phyloP scores from a whole-genome alignment of 2,329 filamentous ascomycete species.

The Aspergillus floridensis region DNA sequence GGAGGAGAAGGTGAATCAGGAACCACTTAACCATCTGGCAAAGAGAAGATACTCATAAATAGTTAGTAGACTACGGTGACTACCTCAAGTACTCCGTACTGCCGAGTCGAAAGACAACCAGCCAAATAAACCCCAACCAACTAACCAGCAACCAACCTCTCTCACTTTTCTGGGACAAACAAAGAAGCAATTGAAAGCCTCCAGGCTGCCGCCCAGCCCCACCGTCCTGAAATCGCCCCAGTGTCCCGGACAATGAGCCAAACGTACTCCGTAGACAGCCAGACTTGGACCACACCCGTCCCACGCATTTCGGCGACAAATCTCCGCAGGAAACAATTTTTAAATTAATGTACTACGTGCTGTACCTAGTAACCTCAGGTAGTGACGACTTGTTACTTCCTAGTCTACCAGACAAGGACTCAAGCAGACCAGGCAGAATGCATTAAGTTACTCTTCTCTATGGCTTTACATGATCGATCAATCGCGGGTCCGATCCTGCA shows the following conservation, averaged over 20 bases:
- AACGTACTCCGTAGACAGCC: not conserved
- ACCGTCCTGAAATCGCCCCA: not conserved
- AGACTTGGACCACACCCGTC: not conserved
- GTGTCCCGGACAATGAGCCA: not conserved
- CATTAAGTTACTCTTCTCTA: not conserved
- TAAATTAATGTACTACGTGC: no score
- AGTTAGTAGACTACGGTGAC: no score
- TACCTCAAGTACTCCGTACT: no score
- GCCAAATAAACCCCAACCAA: no score
- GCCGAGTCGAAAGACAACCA: no score
- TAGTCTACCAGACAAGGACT: no score
- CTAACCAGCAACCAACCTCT: no score
- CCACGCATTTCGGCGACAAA: not conserved
- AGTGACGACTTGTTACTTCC: no score
- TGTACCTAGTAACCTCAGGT: no score
- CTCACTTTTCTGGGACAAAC: no score
- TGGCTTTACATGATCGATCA: not conserved
- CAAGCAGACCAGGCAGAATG: not conserved
- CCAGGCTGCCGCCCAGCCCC: not conserved
- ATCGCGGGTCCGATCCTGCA: not conserved
- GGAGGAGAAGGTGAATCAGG: no score
- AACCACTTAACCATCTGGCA: not conserved
- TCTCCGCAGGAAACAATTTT: no score
- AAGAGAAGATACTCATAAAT: not conserved
- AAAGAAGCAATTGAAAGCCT: not conserved